Percentiles rank a stretch among this genome's conserved stretches.
phyloP scores from a whole-genome alignment of 2,329 filamentous ascomycete genomes.

The Penicillium occitanis region DNA sequence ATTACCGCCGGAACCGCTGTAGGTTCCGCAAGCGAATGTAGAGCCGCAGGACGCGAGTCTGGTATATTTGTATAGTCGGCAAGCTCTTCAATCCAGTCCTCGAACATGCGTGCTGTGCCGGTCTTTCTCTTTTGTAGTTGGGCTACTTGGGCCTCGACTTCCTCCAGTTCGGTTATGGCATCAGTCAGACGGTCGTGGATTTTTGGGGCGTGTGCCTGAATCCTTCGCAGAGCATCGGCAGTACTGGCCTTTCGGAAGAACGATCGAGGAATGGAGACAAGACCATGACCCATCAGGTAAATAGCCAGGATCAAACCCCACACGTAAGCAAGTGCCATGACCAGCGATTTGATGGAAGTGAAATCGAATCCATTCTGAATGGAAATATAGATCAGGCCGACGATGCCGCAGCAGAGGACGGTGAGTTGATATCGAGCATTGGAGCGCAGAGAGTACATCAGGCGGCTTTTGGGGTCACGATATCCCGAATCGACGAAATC shows the following conservation, averaged over 20 bases:
- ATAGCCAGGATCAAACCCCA: conserved; percentile 91
- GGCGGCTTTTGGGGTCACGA: conserved; percentile 75
- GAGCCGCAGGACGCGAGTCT: conserved; percentile 53
- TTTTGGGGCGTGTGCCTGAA: conserved; percentile 77
- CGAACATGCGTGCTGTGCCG: conserved; percentile 70
- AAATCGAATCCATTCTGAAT: conserved; percentile 72
- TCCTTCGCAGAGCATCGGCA: conserved; percentile 67
- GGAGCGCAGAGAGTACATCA: conserved; percentile 79
- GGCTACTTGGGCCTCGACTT: conserved; percentile 75
- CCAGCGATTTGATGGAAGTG: conserved; percentile 72
- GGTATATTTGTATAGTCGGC: conserved; percentile 71
- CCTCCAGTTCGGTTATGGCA: conserved; percentile 73
- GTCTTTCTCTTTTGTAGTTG: conserved; percentile 79
- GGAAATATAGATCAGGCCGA: conserved; percentile 81
- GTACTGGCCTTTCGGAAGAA: conserved; percentile 78
- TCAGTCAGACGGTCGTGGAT: conserved; percentile 87
- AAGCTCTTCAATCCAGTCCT: conserved; percentile 95
- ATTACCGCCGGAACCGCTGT: conserved; percentile 72
- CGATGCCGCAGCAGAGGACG: conserved; percentile 66
- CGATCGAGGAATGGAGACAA: conserved; percentile 83
- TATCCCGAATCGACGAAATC: conserved; percentile 96
- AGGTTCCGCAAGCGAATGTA: conserved; percentile 39
- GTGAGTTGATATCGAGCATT: conserved; percentile 89
- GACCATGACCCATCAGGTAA: conserved; percentile 94
- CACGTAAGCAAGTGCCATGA: conserved; percentile 93